Conservation (phyloP, 2,329 filamentous ascomycete species). For the Botryotinia convoluta region DNA sequence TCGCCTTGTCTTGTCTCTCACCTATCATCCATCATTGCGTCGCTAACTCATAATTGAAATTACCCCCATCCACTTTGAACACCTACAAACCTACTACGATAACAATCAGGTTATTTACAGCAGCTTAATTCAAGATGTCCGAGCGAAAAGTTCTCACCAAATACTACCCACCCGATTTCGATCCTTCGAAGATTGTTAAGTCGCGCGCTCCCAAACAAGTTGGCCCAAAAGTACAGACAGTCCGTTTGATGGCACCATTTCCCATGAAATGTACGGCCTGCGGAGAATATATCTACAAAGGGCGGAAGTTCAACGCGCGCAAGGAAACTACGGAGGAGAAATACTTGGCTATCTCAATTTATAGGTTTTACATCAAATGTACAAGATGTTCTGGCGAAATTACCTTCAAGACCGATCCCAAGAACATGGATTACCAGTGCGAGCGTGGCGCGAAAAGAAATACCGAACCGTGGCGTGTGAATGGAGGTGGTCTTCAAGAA, state of each 20-base stretch:
- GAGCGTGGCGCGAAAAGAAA: conserved; percentile 83
- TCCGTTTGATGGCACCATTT: conserved; percentile 88
- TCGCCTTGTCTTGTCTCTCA: not conserved
- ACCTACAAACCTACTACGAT: not conserved
- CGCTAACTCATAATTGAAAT: conserved; percentile 1
- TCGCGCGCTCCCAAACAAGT: conserved; percentile 66
- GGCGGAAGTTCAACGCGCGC: conserved; percentile 90
- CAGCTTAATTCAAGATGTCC: conserved; percentile 58
- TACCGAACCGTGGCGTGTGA: conserved; percentile 80
- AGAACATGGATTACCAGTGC: conserved; percentile 85
- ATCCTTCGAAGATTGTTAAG: conserved; percentile 75
- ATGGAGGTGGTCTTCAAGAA: conserved; percentile 60
- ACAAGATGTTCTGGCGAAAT: conserved; percentile 85
- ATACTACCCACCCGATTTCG: conserved; percentile 75
- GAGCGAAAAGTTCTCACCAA: conserved; percentile 77
- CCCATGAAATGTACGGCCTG: conserved; percentile 69
- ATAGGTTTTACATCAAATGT: conserved; percentile 87
- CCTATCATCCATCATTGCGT: not conserved
- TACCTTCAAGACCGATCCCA: conserved; percentile 91
- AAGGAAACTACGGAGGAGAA: conserved; percentile 91
- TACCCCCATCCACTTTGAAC: not conserved
- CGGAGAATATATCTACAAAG: conserved; percentile 86
- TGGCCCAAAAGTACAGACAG: conserved; percentile 79
- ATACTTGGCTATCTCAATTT: conserved; percentile 85
- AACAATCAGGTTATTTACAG: not conserved